Conservation (phyloP, 768 basidiomycete species). For the Xerocomus brunneocitrinus region DNA sequence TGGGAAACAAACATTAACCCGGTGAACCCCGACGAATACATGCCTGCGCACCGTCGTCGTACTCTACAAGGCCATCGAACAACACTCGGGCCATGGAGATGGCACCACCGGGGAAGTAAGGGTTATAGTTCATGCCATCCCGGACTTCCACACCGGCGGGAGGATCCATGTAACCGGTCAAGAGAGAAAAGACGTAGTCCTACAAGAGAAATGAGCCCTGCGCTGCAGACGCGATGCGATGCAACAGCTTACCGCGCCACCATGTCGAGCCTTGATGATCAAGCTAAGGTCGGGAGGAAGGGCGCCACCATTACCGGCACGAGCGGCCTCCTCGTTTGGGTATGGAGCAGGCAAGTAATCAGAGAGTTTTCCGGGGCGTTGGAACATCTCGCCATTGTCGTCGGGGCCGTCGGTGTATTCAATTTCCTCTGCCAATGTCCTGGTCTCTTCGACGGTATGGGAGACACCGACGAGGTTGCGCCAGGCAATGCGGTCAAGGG, state of each 20-base stretch:
- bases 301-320: constrained; percentile 90
- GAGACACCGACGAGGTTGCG: constrained; percentile 98
- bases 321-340: constrained; percentile 96
- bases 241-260: constrained; percentile 71
- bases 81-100: constrained; percentile 97
- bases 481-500: constrained; percentile 99
- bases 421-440: constrained; percentile 90
- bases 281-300: constrained; percentile 95
- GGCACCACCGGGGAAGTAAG: constrained; percentile 98
- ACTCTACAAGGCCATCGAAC: constrained; percentile 95
- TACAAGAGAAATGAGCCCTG: constrained; percentile 27
- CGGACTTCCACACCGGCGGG: constrained; percentile 93
- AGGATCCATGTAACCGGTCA: constrained; percentile 95
- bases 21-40: neutral
- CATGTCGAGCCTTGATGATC: constrained; percentile 97
- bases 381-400: constrained; percentile 96
- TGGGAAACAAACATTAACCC: constrained; percentile 28
- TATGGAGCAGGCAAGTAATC: constrained; percentile 96
- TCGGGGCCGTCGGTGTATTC: constrained; percentile 97
- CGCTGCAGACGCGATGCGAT: neutral
- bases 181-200: constrained; percentile 96
- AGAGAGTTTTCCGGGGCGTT: constrained; percentile 95
- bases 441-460: constrained; percentile 87
- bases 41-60: constrained; percentile 71
- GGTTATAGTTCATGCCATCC: constrained; percentile 99